Evolutionary conservation across 768 basidiomycete species (phyloP).

Genomic region (Tricholoma hemisulphureum): DNA sequence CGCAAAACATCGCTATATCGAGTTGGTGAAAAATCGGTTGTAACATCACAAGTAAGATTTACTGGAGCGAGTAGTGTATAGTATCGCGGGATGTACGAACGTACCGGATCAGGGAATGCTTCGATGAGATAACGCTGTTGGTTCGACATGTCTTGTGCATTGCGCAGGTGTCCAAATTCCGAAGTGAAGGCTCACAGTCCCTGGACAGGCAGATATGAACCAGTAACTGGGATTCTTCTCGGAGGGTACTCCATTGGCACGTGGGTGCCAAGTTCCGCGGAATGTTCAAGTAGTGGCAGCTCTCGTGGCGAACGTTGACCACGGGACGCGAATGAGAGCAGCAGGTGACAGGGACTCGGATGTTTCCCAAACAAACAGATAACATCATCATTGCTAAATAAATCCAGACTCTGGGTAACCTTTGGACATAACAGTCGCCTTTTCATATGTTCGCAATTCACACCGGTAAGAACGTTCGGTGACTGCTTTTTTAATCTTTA

Average conservation of each 20-base stretch:
- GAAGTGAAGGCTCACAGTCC: background rate
- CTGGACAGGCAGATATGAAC: background rate
- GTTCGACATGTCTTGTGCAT: background rate
- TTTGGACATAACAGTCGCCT: background rate
- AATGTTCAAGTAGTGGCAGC: too few relatives aligned
- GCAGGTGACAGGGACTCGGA: too few relatives aligned
- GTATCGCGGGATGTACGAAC: background rate
- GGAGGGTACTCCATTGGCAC: background rate
- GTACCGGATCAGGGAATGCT: background rate
- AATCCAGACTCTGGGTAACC: background rate
- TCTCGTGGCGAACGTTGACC: background rate
- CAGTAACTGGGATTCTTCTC: background rate
- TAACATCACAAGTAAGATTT: background rate
- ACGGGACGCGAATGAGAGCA: too few relatives aligned
- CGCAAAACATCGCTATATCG: background rate
- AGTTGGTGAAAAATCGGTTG: background rate
- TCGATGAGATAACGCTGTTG: background rate
- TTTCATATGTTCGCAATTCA: background rate
- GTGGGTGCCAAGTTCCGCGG: background rate
- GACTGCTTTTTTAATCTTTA: constrained; percentile 9
- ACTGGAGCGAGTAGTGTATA: too few relatives aligned
- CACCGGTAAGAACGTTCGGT: background rate
- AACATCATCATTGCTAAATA: background rate
- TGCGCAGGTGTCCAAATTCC: background rate
- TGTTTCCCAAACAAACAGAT: background rate